Evolutionary conservation across 148 eudicot genomes (phyloP).

Genomic region (Dianthus caryophyllus): DNA sequence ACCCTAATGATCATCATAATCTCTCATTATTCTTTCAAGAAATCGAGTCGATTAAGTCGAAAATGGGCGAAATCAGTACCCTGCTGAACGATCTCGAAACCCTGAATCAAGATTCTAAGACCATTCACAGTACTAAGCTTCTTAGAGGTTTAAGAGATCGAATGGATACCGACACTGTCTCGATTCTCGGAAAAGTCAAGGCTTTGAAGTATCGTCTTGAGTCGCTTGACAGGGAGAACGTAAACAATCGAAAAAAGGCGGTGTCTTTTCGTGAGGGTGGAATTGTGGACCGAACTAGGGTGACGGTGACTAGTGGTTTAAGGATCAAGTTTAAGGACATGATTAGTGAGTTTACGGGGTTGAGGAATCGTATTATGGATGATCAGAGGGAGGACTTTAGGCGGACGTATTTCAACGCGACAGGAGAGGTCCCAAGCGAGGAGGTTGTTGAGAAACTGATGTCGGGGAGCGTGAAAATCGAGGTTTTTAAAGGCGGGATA

Average conservation of each 20-base stretch:
- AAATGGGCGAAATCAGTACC: slow-evolving; percentile 56
- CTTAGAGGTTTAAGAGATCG: slow-evolving; percentile 65
- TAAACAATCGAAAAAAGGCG: slow-evolving; percentile 33
- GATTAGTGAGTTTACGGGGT: slow-evolving; percentile 54
- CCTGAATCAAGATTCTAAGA: slow-evolving; percentile 69
- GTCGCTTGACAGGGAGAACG: slow-evolving; percentile 48
- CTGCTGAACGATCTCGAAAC: slow-evolving; percentile 66
- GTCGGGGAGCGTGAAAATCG: slow-evolving; percentile 37
- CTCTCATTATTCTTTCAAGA: slow-evolving; percentile 64
- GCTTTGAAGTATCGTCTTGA: slow-evolving; percentile 50
- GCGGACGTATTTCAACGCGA: slow-evolving; percentile 47
- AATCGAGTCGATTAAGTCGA: slow-evolving; percentile 47
- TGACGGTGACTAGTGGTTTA: slow-evolving; percentile 59
- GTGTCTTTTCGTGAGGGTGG: slow-evolving; percentile 36
- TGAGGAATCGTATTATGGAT: slow-evolving; percentile 48
- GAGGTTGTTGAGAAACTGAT: slow-evolving; percentile 55
- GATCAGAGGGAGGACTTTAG: slow-evolving; percentile 57
- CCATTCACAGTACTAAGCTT: slow-evolving; percentile 55
- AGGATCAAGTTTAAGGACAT: slow-evolving; percentile 51
- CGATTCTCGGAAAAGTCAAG: slow-evolving; percentile 63
- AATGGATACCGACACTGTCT: slow-evolving; percentile 68
- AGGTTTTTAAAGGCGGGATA: slow-evolving; percentile 30
- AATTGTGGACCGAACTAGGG: slow-evolving; percentile 56
- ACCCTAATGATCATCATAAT: slow-evolving; percentile 46
- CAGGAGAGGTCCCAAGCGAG: slow-evolving; percentile 53